phyloP scores from a whole-genome alignment of 1,139 yeast genomes.

The Lodderomyces beijingensis region DNA sequence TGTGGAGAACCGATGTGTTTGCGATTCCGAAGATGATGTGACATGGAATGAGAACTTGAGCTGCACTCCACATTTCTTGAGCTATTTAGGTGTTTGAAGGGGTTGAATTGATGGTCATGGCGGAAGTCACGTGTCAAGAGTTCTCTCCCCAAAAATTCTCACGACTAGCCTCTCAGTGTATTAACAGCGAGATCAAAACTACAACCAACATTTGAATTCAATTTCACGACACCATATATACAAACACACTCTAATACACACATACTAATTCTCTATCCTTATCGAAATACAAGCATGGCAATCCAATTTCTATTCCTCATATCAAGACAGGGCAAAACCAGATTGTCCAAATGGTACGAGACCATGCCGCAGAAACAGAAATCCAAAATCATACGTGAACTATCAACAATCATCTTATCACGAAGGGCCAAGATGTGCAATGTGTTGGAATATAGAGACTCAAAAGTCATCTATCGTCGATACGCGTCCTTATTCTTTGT shows the following conservation, averaged over 20 bases:
- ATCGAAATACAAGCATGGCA: conserved; percentile 43
- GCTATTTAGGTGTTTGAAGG: conserved; percentile 7
- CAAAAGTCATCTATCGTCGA: conserved; percentile 83
- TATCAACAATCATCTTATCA: conserved; percentile 78
- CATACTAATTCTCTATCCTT: too few relatives aligned
- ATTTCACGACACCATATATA: too few relatives aligned
- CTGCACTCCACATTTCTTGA: conserved; percentile 29
- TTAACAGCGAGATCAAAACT: too few relatives aligned
- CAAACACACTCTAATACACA: too few relatives aligned
- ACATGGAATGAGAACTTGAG: conserved; percentile 21
- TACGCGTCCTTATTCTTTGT: conserved; percentile 91
- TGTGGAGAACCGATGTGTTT: conserved; percentile 22
- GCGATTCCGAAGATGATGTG: conserved; percentile 31
- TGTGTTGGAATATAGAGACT: conserved; percentile 84
- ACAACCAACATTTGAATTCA: too few relatives aligned
- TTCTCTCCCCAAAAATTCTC: too few relatives aligned
- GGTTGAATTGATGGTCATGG: too few relatives aligned
- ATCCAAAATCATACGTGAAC: conserved; percentile 75
- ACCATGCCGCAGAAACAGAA: conserved; percentile 81
- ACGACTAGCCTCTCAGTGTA: too few relatives aligned
- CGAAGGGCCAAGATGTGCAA: conserved; percentile 95
- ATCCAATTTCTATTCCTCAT: conserved; percentile 73
- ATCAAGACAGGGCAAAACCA: conserved; percentile 92
- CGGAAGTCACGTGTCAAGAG: too few relatives aligned
- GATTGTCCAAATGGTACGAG: conserved; percentile 90